A percentile compares a stretch with the other conserved stretches of the same genome.
These are phyloP conservation scores for Crotalaria pallida DNA, from an alignment of 306 rosid genomes.

Conservation along the genomic window DNA sequence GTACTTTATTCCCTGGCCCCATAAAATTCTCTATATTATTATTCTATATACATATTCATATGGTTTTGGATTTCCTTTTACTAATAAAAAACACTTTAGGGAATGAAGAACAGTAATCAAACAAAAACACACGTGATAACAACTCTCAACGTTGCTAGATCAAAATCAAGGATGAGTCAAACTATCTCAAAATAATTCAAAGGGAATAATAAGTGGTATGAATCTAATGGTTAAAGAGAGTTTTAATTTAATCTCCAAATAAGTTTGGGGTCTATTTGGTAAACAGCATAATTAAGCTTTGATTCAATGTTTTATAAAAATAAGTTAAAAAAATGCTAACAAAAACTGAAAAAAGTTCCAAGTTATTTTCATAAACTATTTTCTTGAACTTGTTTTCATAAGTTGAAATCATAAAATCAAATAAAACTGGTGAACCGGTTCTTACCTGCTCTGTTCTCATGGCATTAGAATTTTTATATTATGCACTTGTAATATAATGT, in stretches of 20 bases:
- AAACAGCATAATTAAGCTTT: too few species aligned
- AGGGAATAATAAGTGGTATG: neutral
- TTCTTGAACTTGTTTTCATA: too few species aligned
- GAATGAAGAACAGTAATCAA: neutral
- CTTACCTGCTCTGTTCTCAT: neutral
- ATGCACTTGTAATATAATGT: constrained; percentile 3
- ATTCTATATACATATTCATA: neutral
- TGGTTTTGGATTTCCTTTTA: neutral
- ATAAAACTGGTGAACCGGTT: neutral
- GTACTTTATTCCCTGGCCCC: constrained; percentile 40
- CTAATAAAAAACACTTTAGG: neutral
- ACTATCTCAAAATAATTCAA: neutral
- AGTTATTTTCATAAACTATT: too few species aligned
- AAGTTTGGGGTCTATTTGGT: too few species aligned
- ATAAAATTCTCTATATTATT: constrained; percentile 8
- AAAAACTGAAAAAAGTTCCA: too few species aligned
- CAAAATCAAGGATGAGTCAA: neutral
- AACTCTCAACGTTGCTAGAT: neutral
- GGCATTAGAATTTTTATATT: constrained; percentile 1
- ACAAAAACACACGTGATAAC: neutral
- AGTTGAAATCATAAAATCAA: too few species aligned
- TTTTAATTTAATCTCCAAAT: too few species aligned
- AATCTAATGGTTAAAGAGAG: neutral
- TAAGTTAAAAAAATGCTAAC: too few species aligned
- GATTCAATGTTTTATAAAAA: too few species aligned